These are phyloP conservation scores for Uromyces viciae-fabae DNA, from an alignment of 1,284 basidiomycete species.

Conservation along the genomic window DNA sequence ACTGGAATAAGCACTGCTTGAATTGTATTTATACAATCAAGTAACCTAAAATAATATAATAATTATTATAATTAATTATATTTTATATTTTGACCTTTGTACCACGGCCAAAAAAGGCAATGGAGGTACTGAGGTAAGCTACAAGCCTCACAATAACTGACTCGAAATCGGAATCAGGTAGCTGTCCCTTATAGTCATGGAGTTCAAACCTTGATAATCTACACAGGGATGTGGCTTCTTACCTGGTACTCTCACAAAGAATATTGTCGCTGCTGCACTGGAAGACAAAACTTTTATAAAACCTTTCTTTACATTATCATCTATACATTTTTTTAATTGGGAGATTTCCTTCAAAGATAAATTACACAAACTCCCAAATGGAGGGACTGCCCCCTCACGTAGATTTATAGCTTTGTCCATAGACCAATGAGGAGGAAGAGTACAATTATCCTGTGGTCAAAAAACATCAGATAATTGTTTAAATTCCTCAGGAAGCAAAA, in stretches of 20 bases:
- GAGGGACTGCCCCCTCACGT: background rate
- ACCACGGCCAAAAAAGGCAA: no score
- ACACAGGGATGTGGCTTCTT: conserved; percentile 46
- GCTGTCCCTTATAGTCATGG: conserved; percentile 45
- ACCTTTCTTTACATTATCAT: background rate
- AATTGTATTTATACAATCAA: no score
- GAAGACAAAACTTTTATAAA: background rate
- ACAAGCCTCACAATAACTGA: no score
- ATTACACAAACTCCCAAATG: conserved; percentile 5
- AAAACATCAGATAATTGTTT: background rate
- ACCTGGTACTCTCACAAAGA: conserved; percentile 47
- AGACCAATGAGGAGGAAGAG: background rate
- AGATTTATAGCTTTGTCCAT: background rate
- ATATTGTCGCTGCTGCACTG: conserved; percentile 7
- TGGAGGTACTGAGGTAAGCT: no score
- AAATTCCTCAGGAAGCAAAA: background rate
- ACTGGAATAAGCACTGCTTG: no score
- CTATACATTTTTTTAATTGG: background rate
- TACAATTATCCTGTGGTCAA: background rate
- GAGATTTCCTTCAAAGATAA: background rate
- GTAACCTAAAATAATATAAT: no score
- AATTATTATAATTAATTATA: no score
- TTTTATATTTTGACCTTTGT: no score
- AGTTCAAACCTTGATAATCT: conserved; percentile 45
- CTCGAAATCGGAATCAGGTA: conserved; percentile 24